These are phyloP conservation scores for Groenewaldozyma sp. DNA, from an alignment of 1,139 yeast species.

Conservation along the genomic window DNA sequence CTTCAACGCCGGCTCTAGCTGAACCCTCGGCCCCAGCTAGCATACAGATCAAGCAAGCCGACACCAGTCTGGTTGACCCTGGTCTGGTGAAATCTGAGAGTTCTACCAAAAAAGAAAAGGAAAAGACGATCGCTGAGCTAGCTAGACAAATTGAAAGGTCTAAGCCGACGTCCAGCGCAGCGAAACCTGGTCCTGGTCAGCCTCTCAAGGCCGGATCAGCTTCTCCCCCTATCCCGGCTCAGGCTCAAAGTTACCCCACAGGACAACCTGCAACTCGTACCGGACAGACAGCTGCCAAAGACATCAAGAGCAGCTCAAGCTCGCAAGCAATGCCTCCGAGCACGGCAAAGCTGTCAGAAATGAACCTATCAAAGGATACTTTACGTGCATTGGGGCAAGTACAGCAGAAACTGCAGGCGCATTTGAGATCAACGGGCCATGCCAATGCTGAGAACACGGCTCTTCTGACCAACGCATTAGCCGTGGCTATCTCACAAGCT, in stretches of 20 bases:
- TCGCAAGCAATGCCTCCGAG: conserved; percentile 3
- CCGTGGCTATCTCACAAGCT: conserved; percentile 86
- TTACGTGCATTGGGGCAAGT: conserved; percentile 27
- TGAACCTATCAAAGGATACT: conserved; percentile 28
- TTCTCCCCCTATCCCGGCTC: conserved; percentile 16
- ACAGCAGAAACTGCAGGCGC: conserved; percentile 31
- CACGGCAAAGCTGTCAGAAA: conserved; percentile 16
- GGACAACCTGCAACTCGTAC: conserved; percentile 7
- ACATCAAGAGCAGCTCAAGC: background rate
- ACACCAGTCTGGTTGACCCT: no score
- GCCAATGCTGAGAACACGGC: conserved; percentile 34
- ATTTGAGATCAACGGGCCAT: conserved; percentile 25
- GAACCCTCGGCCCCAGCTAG: no score
- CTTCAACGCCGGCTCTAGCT: no score
- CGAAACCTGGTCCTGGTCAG: conserved; percentile 3
- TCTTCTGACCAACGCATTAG: conserved; percentile 81
- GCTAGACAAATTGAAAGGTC: conserved; percentile 41
- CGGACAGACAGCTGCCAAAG: background rate
- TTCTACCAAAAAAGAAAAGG: conserved; percentile 17
- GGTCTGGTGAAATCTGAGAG: background rate
- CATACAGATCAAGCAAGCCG: background rate
- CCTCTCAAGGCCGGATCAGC: conserved; percentile 7
- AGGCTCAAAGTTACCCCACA: conserved; percentile 20
- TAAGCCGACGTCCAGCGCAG: conserved; percentile 3
- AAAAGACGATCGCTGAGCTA: conserved; percentile 46